A percentile compares a stretch with the other conserved stretches of the same genome.
These are phyloP conservation scores for Alternaria infectoria DNA, from an alignment of 2,329 filamentous ascomycete species.

Conservation along the genomic window DNA sequence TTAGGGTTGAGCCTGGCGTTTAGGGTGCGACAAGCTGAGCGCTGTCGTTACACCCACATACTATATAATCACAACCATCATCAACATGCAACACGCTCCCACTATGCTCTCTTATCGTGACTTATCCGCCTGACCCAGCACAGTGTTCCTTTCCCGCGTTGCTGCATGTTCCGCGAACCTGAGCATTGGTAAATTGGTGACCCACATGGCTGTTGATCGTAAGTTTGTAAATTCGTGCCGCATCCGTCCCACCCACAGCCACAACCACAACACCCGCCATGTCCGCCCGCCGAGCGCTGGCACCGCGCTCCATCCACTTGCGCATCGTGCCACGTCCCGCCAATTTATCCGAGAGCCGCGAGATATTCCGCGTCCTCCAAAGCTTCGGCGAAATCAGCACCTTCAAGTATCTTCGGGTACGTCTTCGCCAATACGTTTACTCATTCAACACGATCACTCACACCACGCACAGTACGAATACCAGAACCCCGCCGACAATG, in stretches of 20 bases:
- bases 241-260: constrained; percentile 3
- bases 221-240: background rate
- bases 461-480: constrained; percentile 50
- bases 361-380: constrained; percentile 56
- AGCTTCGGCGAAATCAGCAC: constrained; percentile 58
- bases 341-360: constrained; percentile 57
- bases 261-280: constrained; percentile 23
- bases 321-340: constrained; percentile 55
- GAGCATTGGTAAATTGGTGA: constrained; percentile 24
- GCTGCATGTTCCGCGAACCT: constrained; percentile 22
- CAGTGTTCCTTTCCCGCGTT: constrained; percentile 22
- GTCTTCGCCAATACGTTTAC: background rate
- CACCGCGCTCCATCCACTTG: constrained; percentile 55
- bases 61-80: constrained; percentile 20
- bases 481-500: constrained; percentile 50
- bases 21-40: constrained; percentile 16
- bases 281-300: constrained; percentile 39
- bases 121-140: constrained; percentile 14
- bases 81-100: background rate
- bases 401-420: constrained; percentile 54
- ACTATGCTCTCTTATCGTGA: background rate
- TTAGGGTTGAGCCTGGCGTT: constrained; percentile 44
- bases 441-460: background rate
- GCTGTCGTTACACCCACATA: constrained; percentile 16
- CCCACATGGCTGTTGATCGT: constrained; percentile 25